A percentile compares a stretch with the other conserved stretches of the same genome.
Conservation (phyloP, 495 filamentous ascomycete species). For the Terfezia claveryi region DNA sequence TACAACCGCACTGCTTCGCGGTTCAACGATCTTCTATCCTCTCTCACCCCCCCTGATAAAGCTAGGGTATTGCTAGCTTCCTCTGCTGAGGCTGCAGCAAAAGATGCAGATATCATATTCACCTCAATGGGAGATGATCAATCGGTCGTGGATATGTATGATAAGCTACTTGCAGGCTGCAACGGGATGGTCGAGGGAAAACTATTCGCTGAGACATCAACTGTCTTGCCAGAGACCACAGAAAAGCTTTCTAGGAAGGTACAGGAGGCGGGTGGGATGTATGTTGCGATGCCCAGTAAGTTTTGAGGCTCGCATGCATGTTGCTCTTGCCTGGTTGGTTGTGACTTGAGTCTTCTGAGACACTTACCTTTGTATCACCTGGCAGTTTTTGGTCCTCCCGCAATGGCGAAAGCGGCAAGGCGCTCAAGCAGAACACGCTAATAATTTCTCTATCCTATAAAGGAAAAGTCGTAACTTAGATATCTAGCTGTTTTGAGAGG, state of each 20-base stretch:
- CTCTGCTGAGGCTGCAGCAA: conserved; percentile 41
- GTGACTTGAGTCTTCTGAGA: no score
- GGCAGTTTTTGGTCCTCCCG: no score
- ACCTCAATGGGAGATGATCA: conserved; percentile 62
- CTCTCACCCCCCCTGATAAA: conserved; percentile 34
- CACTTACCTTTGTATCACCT: no score
- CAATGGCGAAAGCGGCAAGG: no score
- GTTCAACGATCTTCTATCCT: conserved; percentile 31
- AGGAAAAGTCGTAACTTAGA: no score
- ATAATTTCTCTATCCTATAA: no score
- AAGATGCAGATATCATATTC: conserved; percentile 57
- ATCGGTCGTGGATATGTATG: conserved; percentile 38
- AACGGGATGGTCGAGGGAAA: conserved; percentile 36
- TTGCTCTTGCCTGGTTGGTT: no score
- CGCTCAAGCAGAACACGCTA: no score
- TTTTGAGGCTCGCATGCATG: no score
- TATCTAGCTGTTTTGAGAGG: no score
- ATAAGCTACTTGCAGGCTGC: conserved; percentile 26
- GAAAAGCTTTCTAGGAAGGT: conserved; percentile 35
- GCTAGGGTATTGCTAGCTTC: conserved; percentile 26
- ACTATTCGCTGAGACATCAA: conserved; percentile 68
- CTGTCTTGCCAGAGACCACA: conserved; percentile 67
- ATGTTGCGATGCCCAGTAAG: no score
- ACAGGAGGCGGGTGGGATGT: conserved; percentile 29
- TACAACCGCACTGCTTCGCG: conserved; percentile 56